Evolutionary conservation across 768 basidiomycete genomes (phyloP).

Genomic region (Leccinum uliginosum): DNA sequence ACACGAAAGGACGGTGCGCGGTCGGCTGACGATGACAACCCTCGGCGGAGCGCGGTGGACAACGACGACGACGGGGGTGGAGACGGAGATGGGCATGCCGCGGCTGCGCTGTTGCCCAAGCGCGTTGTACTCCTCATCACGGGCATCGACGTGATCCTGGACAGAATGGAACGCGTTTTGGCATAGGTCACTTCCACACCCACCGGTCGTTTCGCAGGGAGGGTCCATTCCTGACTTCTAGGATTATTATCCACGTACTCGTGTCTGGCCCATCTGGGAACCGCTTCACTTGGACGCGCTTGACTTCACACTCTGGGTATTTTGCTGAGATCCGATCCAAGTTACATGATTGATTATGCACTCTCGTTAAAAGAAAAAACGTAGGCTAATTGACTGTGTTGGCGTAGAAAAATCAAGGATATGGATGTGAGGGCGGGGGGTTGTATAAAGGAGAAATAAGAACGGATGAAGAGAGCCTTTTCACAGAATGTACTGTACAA

Average conservation of each 20-base stretch:
- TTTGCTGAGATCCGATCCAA: not conserved
- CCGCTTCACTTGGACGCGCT: not conserved
- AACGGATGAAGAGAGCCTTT: conserved; percentile 9
- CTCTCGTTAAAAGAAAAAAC: conserved; percentile 12
- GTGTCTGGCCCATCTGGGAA: not conserved
- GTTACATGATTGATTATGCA: conserved; percentile 14
- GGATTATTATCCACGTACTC: not conserved
- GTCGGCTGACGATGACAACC: not conserved
- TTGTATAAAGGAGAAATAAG: conserved; percentile 34
- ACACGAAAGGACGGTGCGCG: conserved; percentile 12
- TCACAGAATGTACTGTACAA: conserved; percentile 21
- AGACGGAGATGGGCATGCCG: conserved; percentile 10
- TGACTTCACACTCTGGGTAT: not conserved
- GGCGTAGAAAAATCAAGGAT: not conserved
- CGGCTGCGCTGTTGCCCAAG: conserved; percentile 46
- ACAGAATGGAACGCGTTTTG: conserved; percentile 60
- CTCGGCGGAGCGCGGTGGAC: conserved; percentile 2
- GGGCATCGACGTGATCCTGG: conserved; percentile 57
- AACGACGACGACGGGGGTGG: conserved; percentile 6
- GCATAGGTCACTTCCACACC: conserved; percentile 10
- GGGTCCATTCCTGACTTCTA: not conserved
- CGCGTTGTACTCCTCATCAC: conserved; percentile 57
- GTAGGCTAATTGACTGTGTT: conserved; percentile 14
- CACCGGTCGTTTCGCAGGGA: not conserved
- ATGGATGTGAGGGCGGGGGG: not conserved